phyloP scores from a whole-genome alignment of 768 basidiomycete species.

The Gautieria morchelliformis region DNA sequence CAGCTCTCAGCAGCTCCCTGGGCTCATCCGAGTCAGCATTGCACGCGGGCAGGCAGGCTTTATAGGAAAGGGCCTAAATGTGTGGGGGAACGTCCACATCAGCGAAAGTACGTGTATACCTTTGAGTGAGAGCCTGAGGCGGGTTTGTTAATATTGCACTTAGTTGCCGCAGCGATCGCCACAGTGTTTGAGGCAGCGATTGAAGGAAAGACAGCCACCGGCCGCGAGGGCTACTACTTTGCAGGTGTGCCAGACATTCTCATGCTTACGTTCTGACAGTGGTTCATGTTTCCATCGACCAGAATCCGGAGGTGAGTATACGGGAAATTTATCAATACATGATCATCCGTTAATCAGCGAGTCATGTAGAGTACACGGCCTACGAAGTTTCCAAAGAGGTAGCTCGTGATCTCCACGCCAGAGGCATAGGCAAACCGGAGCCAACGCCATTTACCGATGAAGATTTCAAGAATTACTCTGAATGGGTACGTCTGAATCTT shows the following conservation, averaged over 20 bases:
- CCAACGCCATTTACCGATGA: slow-evolving; percentile 38
- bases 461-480: slow-evolving; percentile 36
- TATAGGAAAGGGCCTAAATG: slow-evolving; percentile 44
- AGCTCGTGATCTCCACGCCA: slow-evolving; percentile 26
- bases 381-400: slow-evolving; percentile 34
- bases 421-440: slow-evolving; percentile 27
- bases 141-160: neutral
- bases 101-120: slow-evolving; percentile 14
- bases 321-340: neutral
- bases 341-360: slow-evolving; percentile 17
- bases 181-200: slow-evolving; percentile 35
- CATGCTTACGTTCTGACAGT: neutral
- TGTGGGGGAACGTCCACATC: slow-evolving; percentile 52
- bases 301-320: neutral
- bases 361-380: slow-evolving; percentile 35
- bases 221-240: slow-evolving; percentile 46
- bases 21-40: slow-evolving; percentile 15
- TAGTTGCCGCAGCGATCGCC: slow-evolving; percentile 23
- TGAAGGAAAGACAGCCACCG: slow-evolving; percentile 21
- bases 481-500: slow-evolving; percentile 13
- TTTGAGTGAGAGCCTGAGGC: neutral
- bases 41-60: slow-evolving; percentile 39
- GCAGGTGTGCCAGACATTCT: slow-evolving; percentile 19
- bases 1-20: slow-evolving; percentile 18
- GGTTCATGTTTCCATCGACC: neutral